Conservation (phyloP, 345 rosid species). For the Eutrema yunnanense region DNA sequence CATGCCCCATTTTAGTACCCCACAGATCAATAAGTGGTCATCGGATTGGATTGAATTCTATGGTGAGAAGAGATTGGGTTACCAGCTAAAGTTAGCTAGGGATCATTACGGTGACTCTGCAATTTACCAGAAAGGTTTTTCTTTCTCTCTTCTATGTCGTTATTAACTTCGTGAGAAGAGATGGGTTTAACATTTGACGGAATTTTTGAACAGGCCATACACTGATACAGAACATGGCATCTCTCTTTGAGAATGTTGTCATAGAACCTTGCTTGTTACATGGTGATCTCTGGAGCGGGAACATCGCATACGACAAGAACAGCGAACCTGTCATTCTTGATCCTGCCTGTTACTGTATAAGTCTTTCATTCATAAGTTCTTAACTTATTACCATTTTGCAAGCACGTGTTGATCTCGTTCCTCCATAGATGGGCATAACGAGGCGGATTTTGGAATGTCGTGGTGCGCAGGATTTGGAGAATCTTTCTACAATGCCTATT, state of each 20-base stretch:
- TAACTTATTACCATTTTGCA: background rate
- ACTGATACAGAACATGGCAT: constrained; percentile 63
- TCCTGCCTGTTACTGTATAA: constrained; percentile 91
- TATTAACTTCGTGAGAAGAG: background rate
- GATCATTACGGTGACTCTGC: constrained; percentile 69
- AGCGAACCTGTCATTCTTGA: constrained; percentile 89
- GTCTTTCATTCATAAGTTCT: constrained; percentile 1
- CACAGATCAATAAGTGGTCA: constrained; percentile 86
- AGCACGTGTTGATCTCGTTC: background rate
- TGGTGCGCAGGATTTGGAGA: constrained; percentile 94
- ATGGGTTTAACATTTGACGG: background rate
- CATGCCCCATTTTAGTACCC: constrained; percentile 38
- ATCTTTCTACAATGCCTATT: constrained; percentile 73
- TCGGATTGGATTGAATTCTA: constrained; percentile 84
- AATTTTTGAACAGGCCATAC: constrained; percentile 48
- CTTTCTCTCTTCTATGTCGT: background rate
- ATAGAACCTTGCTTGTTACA: constrained; percentile 87
- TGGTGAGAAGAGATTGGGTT: constrained; percentile 80
- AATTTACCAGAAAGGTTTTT: constrained; percentile 68
- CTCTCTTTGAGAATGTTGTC: constrained; percentile 58
- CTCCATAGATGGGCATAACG: constrained; percentile 72
- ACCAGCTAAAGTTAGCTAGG: constrained; percentile 69
- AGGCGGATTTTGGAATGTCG: constrained; percentile 97
- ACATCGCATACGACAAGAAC: constrained; percentile 66
- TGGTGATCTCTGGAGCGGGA: constrained; percentile 99